phyloP scores from a whole-genome alignment of 345 rosid genomes.

The Linum usitatissimum region DNA sequence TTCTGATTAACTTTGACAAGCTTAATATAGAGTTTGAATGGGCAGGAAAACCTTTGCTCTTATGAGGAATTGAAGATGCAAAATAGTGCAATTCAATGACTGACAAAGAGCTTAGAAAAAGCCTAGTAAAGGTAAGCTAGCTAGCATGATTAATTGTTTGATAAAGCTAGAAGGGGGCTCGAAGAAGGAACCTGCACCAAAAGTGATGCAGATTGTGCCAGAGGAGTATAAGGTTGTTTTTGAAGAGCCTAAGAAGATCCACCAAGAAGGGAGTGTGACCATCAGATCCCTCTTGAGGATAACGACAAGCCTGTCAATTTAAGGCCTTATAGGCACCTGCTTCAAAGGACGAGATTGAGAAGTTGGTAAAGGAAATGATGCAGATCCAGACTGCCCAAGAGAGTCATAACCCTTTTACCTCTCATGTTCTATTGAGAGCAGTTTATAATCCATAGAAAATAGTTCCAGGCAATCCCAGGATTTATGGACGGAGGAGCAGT shows the following conservation, averaged over 20 bases:
- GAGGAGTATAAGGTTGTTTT: neutral
- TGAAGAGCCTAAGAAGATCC: neutral
- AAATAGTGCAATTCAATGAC: neutral
- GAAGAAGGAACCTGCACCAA: too few species aligned
- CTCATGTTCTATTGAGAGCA: too few species aligned
- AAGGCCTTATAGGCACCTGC: neutral
- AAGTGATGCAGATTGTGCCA: too few species aligned
- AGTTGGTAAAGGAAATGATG: neutral
- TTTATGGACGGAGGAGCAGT: too few species aligned
- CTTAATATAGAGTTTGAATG: neutral
- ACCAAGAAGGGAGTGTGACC: neutral
- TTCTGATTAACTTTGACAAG: neutral
- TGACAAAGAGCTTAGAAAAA: neutral
- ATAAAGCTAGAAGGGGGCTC: too few species aligned
- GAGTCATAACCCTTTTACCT: neutral
- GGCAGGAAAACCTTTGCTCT: neutral
- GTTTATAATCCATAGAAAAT: too few species aligned
- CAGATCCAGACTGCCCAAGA: neutral
- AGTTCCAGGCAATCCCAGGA: too few species aligned
- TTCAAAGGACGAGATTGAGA: neutral
- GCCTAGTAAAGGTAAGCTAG: neutral
- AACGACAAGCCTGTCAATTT: neutral
- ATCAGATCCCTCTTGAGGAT: neutral
- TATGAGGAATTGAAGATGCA: neutral
- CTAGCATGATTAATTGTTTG: neutral